Evolutionary conservation across 78 protist species (phyloP), one percentile per base, ranked within the genome.

Genomic region (Bigelowiella natans): DNA sequence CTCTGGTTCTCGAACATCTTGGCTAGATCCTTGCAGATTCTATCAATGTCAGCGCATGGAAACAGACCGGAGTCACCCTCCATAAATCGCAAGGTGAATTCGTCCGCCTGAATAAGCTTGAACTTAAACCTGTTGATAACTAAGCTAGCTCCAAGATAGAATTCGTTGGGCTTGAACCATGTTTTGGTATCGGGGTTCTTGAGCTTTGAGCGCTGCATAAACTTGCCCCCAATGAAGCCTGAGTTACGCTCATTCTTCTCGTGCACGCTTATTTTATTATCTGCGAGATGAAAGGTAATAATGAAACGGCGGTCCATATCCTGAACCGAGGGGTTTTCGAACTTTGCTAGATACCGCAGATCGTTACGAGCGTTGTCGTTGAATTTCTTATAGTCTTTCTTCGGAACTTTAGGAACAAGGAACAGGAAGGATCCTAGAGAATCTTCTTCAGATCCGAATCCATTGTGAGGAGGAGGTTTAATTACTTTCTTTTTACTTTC

Each of bases 361-460:
- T 36, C 31, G 39, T 39, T 90, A n/a, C 92, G 92, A 39, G 73
- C 91, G 87, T 89, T 40, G 51, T 89, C 63, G 0, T 87, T 30
- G 83, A 64, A 1, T 88, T 93, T 93, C 31, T 1, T 7, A 37
- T 64, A 31, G 91, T 96, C 92, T 36, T 39, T 51, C 91, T 86
- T 83, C 34, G 95, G 95, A 18, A 95, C 90, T 64, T 93, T 93
- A 40, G 91, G 95, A 31, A 93, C 36, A 31, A 96, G 93, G 83
- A 36, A 2, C 88, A 86, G 37, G 40, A 36, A 51, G 39, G 88
- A 85, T 51, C 30, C 93, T 30, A 94, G 93, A 7, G 93, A 91
- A 87, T 94, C 97, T 40, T 92, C 94, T 1, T 94, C 96, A 31
- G 83, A 1, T 39, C 96, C 97, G 39, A 92, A 90, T 36, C 94